These are phyloP conservation scores for Aphanomyces cochlioides DNA, from an alignment of 352 stramenopile species.

Conservation along the genomic window DNA sequence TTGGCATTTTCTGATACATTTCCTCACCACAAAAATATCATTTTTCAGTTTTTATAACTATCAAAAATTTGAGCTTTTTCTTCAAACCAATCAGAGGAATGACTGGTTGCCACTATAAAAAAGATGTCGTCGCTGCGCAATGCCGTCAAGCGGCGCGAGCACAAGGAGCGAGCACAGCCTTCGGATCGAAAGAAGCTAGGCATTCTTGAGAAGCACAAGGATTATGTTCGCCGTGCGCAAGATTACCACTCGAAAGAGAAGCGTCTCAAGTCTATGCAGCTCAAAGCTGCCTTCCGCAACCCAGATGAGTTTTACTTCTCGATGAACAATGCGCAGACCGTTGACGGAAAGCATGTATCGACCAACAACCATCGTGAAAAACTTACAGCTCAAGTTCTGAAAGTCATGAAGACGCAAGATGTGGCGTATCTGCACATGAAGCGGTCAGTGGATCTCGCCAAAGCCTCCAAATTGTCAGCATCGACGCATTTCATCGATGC, in stretches of 20 bases:
- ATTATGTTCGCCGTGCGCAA: slow-evolving; percentile 94
- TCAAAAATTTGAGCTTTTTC: slow-evolving; percentile 1
- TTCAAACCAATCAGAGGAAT: slow-evolving; percentile 21
- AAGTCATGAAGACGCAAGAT: slow-evolving; percentile 96
- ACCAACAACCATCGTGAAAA: slow-evolving; percentile 61
- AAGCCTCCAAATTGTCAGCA: slow-evolving; percentile 70
- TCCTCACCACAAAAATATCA: background rate
- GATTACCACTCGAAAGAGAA: slow-evolving; percentile 96
- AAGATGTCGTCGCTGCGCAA: slow-evolving; percentile 91
- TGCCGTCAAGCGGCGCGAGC: slow-evolving; percentile 96
- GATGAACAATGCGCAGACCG: slow-evolving; percentile 89
- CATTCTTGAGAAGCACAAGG: slow-evolving; percentile 98
- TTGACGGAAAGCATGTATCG: slow-evolving; percentile 71
- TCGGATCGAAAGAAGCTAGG: slow-evolving; percentile 88
- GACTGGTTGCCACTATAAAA: slow-evolving; percentile 14
- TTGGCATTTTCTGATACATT: background rate
- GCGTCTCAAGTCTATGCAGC: slow-evolving; percentile 80
- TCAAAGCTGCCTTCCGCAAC: slow-evolving; percentile 95
- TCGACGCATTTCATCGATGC: slow-evolving; percentile 77
- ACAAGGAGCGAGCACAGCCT: slow-evolving; percentile 98
- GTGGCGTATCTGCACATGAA: slow-evolving; percentile 92
- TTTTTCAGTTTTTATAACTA: background rate
- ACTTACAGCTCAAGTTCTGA: slow-evolving; percentile 75
- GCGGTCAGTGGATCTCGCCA: slow-evolving; percentile 65
- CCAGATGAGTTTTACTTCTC: slow-evolving; percentile 99